These are phyloP conservation scores for Kazachstania sp. DNA, from an alignment of 1,139 yeast species.

Conservation along the genomic window DNA sequence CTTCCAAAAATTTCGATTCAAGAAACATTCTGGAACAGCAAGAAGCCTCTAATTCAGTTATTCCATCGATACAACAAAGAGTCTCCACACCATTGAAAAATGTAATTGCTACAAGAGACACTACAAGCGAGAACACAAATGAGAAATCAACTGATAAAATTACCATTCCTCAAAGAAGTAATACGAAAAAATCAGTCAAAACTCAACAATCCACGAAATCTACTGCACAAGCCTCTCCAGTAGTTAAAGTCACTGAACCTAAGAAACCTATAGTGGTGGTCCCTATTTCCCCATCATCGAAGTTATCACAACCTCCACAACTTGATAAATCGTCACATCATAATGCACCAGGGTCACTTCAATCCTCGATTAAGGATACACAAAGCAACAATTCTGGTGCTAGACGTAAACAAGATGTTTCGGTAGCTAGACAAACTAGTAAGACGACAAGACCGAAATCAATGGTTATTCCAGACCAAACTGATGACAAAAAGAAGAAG, in stretches of 20 bases:
- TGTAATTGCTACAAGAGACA: background rate
- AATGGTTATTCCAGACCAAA: background rate
- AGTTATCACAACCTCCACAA: background rate
- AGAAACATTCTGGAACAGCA: slow-evolving; percentile 14
- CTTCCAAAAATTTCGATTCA: slow-evolving; percentile 27
- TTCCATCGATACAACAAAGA: background rate
- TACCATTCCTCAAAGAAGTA: slow-evolving; percentile 1
- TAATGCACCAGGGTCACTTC: background rate
- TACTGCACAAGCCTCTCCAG: background rate
- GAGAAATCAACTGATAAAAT: background rate
- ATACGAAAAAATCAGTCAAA: background rate
- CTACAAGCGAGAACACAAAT: background rate
- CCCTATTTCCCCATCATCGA: background rate
- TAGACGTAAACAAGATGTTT: background rate
- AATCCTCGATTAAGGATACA: slow-evolving; percentile 1
- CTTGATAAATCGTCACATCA: background rate
- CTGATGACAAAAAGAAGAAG: slow-evolving; percentile 1
- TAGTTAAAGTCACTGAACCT: background rate
- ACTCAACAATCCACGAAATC: background rate
- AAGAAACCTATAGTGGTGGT: background rate
- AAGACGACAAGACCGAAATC: slow-evolving; percentile 1
- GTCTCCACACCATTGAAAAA: background rate
- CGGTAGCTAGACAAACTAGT: background rate
- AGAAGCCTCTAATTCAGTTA: background rate
- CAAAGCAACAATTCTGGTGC: slow-evolving; percentile 3